A percentile compares a stretch with the other conserved stretches of the same genome.
These are phyloP conservation scores for Kwoniella europaea DNA, from an alignment of 768 basidiomycete species.

Conservation along the genomic window DNA sequence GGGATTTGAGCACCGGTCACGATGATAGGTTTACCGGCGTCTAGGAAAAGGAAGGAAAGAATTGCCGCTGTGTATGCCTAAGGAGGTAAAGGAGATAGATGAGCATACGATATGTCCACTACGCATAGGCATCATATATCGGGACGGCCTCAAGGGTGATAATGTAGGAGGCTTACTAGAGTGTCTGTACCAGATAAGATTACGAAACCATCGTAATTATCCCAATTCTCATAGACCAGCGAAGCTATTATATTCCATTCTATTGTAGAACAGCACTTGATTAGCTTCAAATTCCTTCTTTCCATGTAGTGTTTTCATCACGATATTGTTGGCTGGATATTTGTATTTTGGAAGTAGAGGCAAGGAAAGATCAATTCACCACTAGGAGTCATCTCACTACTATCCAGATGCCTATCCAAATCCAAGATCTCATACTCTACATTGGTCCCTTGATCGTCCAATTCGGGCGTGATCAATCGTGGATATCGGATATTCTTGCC, in stretches of 20 bases:
- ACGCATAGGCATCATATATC: too few species aligned
- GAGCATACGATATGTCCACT: not conserved
- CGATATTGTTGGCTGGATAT: too few species aligned
- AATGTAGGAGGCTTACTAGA: constrained; percentile 30
- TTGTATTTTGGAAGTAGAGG: too few species aligned
- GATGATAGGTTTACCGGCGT: constrained; percentile 48
- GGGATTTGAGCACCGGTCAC: constrained; percentile 53
- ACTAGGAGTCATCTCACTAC: constrained; percentile 50
- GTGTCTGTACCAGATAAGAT: constrained; percentile 53
- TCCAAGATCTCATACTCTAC: constrained; percentile 50
- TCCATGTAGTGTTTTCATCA: too few species aligned
- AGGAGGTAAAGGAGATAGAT: not conserved
- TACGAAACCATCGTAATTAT: constrained; percentile 48
- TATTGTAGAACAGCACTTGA: constrained; percentile 4
- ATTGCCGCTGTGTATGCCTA: constrained; percentile 53
- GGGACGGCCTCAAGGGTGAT: not conserved
- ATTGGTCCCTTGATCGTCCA: constrained; percentile 39
- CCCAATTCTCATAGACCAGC: constrained; percentile 49
- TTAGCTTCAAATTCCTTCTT: not conserved
- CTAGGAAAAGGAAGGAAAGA: constrained; percentile 49
- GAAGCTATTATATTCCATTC: constrained; percentile 51
- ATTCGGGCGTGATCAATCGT: constrained; percentile 37
- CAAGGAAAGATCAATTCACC: constrained; percentile 27
- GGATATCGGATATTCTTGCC: constrained; percentile 43
- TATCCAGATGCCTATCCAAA: constrained; percentile 51